Base-by-base conservation (phyloP, 192 early-diverging fungal species). In the Backusella psychrophila region DNA sequence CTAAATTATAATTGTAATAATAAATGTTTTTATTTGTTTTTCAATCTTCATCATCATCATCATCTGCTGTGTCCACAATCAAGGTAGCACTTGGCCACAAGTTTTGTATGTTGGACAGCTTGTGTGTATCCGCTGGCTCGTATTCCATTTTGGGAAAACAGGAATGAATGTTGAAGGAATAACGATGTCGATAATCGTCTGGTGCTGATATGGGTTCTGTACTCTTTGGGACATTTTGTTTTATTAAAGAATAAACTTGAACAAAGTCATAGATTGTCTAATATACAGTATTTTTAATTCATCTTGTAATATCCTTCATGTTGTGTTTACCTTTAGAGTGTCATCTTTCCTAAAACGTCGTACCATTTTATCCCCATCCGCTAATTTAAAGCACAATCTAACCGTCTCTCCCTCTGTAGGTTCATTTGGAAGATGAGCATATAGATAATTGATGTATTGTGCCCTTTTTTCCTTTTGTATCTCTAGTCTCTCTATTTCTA, bases 1-100 rank as follows among this genome's bases (percentile, higher is more conserved):
- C 23, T 14, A 63, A 63, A 63, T 9, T 63, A 63, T 63, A 29
- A 63, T 63, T 12, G 33, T 33, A 33, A 33, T 33, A 33, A 33
- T 33, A 63, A 63, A 29, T 29, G 12, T 29, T 56, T 56, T 56
- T 56, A 56, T 56, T 56, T 11, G 0, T 23, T 21, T 1, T 52
- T 52, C 39, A 41, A 44, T 26, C 53, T 26, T 9, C 7, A 29
- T 63, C 56, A 63, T 79, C 56, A 63, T 79, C 72, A 21, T 82
- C 80, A 9, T 78, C 80, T 31, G 84, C 88, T 11, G 84, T 77
- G 49, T 90, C 89, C 86, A 96, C 94, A 59, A 96, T 90, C 59
- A 98, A 84, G 53, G 88, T 88, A 4, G 91, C 94, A 26, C 88
- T 93, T 7, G 96, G 95, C 88, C 89, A 94, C 78, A 98, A 75